Percentiles rank a stretch among this genome's conserved stretches.
These are phyloP conservation scores for Oryza brachyantha DNA, from an alignment of 176 grass and related monocot species.

Conservation along the genomic window DNA sequence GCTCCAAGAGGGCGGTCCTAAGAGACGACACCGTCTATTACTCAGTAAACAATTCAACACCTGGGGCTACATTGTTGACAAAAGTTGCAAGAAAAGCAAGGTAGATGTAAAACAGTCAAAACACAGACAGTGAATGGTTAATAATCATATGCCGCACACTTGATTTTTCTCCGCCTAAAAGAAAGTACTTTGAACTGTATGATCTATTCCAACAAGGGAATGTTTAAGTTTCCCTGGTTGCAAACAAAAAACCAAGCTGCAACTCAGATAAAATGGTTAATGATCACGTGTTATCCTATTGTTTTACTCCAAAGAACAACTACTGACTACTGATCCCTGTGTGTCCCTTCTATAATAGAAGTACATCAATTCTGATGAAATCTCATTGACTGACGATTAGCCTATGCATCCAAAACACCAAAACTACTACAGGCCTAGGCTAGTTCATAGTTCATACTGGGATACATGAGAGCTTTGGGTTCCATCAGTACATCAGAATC, in stretches of 20 bases:
- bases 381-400: background rate
- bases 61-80: background rate
- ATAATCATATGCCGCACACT: no score
- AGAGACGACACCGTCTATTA: background rate
- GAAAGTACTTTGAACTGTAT: background rate
- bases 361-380: background rate
- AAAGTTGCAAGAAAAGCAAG: no score
- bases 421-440: background rate
- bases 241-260: background rate
- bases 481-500: background rate
- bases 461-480: background rate
- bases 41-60: background rate
- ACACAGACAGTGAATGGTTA: no score
- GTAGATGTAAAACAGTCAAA: no score
- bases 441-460: background rate
- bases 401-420: slow-evolving; percentile 6
- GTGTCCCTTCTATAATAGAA: slow-evolving; percentile 4
- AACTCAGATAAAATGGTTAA: background rate
- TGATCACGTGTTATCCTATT: background rate
- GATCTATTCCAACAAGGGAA: background rate
- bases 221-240: background rate
- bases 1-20: no score
- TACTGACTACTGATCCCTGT: background rate
- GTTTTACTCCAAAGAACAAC: background rate
- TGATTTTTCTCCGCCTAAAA: background rate